Base-by-base conservation (phyloP, 176 grass and related monocot genomes). In the Poa annua region DNA sequence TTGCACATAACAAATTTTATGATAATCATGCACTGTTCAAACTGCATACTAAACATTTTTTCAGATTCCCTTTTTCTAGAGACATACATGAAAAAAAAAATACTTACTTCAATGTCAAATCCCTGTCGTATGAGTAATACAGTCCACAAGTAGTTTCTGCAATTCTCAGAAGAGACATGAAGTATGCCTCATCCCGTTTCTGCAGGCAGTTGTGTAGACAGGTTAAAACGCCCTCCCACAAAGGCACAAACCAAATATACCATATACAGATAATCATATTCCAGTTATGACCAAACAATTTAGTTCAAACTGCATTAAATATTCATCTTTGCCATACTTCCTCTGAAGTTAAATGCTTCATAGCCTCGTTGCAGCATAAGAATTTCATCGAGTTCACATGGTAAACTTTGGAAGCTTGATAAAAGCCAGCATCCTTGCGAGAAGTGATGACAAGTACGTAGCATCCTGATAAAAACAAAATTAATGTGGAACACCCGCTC, bases 101-200 rank as follows among this genome's bases (percentile, higher is more conserved):
- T 60, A 81, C 85, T 85, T 95, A 98, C 96, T 98, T 95, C 56
- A 98, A 41, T 63, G 96, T 98, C 80, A 98, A 85, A 84, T 98
- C 96, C 63, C 86, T 91, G 53, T 93, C 89, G 35, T 98, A 95
- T 34, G 96, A 95, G 77, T 91, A 98, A 73, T 98, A 95, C 71
- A 98, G 83, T 57, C 96, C 96, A 66, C 80, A 86, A 53, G 93
- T 98, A 76, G 83, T 86, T 80, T 95, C 96, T 69, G 90, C 87
- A 61, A 87, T 98, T 89, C 86, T 95, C 80, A 98, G 45, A 17
- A 98, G 96, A 84, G 92, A 98, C 77, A 91, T 98, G 73, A 98
- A 98, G 85, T 98, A 98, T 50, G 87, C 87, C 74, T 98, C 96
- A 47, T 98, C 96, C 66, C 76, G 95, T 92, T 90, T 98, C 96